These are phyloP conservation scores for Globisporangium mamillatum DNA, from an alignment of 352 stramenopile genomes.

Conservation along the genomic window DNA sequence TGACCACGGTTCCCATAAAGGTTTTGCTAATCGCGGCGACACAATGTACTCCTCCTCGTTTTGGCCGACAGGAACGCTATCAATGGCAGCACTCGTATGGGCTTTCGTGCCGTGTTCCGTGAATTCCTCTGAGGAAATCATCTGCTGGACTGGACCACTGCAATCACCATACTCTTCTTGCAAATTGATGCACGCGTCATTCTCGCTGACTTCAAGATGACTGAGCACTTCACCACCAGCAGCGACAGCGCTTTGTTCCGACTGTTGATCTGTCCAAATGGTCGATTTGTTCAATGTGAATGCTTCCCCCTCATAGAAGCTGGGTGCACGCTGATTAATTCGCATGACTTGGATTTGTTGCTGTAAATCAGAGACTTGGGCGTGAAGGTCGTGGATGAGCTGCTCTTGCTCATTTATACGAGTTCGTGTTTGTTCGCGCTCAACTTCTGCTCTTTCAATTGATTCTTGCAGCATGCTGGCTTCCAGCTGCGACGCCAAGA, in stretches of 20 bases:
- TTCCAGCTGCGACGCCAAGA: constrained; percentile 38
- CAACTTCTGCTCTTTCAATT: constrained; percentile 37
- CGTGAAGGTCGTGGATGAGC: constrained; percentile 35
- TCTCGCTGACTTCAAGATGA: not conserved
- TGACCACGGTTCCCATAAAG: constrained; percentile 48
- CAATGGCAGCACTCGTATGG: too few relatives aligned
- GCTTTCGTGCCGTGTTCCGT: too few relatives aligned
- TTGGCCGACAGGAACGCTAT: too few relatives aligned
- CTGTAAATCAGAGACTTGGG: constrained; percentile 29
- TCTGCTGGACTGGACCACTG: too few relatives aligned
- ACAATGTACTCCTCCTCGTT: constrained; percentile 11
- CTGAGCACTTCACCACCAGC: not conserved
- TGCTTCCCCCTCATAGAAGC: not conserved
- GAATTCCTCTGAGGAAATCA: too few relatives aligned
- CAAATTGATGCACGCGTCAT: not conserved
- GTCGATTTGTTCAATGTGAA: not conserved
- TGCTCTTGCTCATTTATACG: constrained; percentile 45
- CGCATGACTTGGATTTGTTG: constrained; percentile 12
- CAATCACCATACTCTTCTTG: too few relatives aligned
- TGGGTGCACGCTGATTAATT: not conserved
- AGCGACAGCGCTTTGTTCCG: not conserved
- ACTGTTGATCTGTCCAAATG: not conserved
- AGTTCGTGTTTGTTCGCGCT: constrained; percentile 27
- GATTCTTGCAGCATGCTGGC: constrained; percentile 44
- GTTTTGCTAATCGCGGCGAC: constrained; percentile 31